These are phyloP conservation scores for Ceratocystis destructans DNA, from an alignment of 2,329 filamentous ascomycete species.

Conservation along the genomic window DNA sequence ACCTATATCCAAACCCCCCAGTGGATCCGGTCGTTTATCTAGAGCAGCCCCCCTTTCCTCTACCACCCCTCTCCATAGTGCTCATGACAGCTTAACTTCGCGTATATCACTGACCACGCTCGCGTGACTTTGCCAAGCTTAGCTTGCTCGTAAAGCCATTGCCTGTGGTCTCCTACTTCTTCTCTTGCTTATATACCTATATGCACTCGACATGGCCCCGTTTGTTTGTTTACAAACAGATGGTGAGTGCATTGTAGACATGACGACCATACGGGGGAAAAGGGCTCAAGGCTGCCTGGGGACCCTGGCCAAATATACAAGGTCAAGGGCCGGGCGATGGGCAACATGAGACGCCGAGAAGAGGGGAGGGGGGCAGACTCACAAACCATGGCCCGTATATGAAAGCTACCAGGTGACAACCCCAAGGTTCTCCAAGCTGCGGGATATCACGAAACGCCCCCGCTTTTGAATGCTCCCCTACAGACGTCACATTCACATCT, in stretches of 20 bases:
- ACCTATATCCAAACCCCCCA: too few relatives aligned
- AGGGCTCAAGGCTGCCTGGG: background rate
- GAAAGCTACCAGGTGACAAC: background rate
- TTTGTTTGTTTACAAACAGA: background rate
- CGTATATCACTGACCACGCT: too few relatives aligned
- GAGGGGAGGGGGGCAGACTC: background rate
- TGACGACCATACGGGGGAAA: background rate
- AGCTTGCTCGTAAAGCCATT: background rate
- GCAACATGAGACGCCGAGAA: background rate
- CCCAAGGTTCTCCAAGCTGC: background rate
- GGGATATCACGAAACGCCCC: conserved; percentile 11
- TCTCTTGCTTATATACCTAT: background rate
- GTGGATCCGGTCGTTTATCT: too few relatives aligned
- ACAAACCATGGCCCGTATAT: background rate
- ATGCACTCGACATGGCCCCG: background rate
- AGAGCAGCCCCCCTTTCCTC: too few relatives aligned
- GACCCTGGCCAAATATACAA: background rate
- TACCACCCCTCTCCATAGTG: too few relatives aligned
- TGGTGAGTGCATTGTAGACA: conserved; percentile 3
- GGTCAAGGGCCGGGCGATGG: background rate
- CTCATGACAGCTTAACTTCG: too few relatives aligned
- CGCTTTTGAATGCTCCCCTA: conserved; percentile 2
- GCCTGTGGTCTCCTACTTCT: background rate
- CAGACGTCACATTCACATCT: background rate
- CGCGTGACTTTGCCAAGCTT: too few relatives aligned